Evolutionary conservation across 2,329 filamentous ascomycete species (phyloP).

Genomic region (Penicillium sp.): DNA sequence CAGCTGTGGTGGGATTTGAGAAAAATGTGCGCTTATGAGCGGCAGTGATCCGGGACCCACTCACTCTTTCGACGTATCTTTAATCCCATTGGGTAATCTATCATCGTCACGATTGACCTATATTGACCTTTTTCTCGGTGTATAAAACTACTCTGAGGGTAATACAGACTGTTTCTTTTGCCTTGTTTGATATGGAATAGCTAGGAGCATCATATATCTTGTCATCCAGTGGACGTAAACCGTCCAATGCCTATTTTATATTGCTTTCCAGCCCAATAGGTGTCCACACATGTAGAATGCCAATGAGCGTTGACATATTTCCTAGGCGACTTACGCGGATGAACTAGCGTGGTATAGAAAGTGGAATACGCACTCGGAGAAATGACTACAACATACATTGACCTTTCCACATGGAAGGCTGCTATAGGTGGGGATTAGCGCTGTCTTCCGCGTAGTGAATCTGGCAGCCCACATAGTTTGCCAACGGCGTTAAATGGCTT

Average conservation of each 20-base stretch:
- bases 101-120: not conserved
- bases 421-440: not conserved
- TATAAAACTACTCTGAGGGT: too few relatives aligned
- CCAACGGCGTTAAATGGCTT: not conserved
- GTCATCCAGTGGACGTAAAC: too few relatives aligned
- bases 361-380: not conserved
- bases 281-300: too few relatives aligned
- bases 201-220: not conserved
- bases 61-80: not conserved
- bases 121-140: too few relatives aligned
- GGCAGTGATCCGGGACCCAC: not conserved
- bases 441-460: not conserved
- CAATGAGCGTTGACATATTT: too few relatives aligned
- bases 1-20: not conserved
- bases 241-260: fast-evolving
- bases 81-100: not conserved
- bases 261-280: not conserved
- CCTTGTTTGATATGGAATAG: not conserved
- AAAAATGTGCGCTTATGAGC: not conserved
- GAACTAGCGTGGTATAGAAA: not conserved
- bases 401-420: not conserved
- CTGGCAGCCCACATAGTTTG: not conserved
- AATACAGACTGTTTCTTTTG: not conserved
- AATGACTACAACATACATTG: too few relatives aligned
- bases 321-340: not conserved